Conservation (phyloP, 371 early-diverging fungal genomes). For the Saksenaea oblongispora region DNA sequence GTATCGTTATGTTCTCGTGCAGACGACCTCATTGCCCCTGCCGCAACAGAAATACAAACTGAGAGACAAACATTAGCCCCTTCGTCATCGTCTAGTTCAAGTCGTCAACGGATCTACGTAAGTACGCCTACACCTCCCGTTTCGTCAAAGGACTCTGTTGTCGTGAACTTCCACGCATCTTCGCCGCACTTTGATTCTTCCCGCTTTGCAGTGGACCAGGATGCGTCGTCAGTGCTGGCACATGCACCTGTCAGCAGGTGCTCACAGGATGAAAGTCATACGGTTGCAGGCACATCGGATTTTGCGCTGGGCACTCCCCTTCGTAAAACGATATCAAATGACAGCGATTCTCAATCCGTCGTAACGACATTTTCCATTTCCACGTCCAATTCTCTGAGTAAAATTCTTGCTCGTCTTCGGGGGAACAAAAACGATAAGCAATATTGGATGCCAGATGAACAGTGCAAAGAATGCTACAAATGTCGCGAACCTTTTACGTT, state of each 20-base stretch:
- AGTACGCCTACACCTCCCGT: constrained; percentile 28
- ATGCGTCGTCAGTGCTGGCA: neutral
- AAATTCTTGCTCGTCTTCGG: constrained; percentile 57
- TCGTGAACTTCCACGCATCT: constrained; percentile 12
- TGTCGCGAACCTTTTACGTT: constrained; percentile 76
- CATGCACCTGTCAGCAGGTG: constrained; percentile 8
- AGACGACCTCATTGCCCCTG: neutral
- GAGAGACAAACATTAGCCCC: constrained; percentile 7
- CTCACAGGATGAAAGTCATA: constrained; percentile 12
- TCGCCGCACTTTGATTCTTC: constrained; percentile 6
- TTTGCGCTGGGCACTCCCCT: constrained; percentile 30
- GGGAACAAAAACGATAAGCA: constrained; percentile 70
- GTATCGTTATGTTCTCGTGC: neutral
- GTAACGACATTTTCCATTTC: constrained; percentile 56
- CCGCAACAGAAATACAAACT: constrained; percentile 4
- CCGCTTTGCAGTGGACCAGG: neutral
- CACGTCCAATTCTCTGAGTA: constrained; percentile 60
- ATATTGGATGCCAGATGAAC: constrained; percentile 89
- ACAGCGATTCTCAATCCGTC: constrained; percentile 58
- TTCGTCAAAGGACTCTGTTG: constrained; percentile 19
- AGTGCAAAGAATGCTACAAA: constrained; percentile 81
- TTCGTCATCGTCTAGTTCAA: constrained; percentile 26
- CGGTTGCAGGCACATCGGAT: constrained; percentile 27
- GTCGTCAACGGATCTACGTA: constrained; percentile 15
- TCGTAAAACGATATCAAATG: constrained; percentile 42